phyloP scores from a whole-genome alignment of 148 eudicot genomes.

The Chenopodium suecicum region DNA sequence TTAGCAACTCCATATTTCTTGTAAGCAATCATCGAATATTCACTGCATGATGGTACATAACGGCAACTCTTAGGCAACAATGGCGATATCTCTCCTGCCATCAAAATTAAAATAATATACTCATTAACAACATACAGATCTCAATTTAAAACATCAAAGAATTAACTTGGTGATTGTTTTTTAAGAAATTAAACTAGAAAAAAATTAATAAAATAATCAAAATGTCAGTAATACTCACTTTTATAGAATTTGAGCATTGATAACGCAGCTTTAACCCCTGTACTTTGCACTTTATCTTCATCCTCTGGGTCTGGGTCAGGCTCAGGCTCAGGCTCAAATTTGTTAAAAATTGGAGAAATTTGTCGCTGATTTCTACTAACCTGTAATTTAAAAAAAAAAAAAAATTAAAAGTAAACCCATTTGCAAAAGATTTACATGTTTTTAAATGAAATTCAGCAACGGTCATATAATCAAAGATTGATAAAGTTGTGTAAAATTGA shows the following conservation, averaged over 20 bases:
- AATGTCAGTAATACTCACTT: conserved; percentile 39
- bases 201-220: background rate
- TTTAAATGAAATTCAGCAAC: background rate
- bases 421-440: too few relatives aligned
- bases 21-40: conserved; percentile 95
- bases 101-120: background rate
- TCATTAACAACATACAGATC: background rate
- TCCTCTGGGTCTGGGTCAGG: conserved; percentile 26
- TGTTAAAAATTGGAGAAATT: conserved; percentile 19
- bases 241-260: conserved; percentile 82
- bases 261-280: conserved; percentile 76
- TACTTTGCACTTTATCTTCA: conserved; percentile 10
- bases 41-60: conserved; percentile 93
- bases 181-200: background rate
- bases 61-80: conserved; percentile 85
- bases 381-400: background rate
- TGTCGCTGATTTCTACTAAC: background rate
- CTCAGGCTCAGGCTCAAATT: conserved; percentile 24
- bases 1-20: conserved; percentile 84
- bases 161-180: background rate
- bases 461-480: background rate
- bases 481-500: background rate
- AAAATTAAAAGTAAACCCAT: background rate
- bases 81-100: conserved; percentile 89
- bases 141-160: background rate